phyloP scores from a whole-genome alignment of 305 asterid species.

The Solanum hybrid region DNA sequence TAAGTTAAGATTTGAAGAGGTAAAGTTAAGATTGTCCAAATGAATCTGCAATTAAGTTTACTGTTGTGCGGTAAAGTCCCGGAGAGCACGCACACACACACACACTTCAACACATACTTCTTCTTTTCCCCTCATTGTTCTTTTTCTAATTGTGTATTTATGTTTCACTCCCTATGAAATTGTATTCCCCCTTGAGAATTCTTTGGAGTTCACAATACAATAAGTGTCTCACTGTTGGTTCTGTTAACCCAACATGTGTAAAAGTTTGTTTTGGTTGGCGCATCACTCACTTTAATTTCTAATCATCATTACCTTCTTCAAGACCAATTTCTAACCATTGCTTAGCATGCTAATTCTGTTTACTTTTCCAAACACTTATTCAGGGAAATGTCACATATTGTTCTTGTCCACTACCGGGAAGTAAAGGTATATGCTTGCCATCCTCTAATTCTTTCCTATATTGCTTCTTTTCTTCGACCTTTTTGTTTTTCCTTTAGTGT shows the following conservation, averaged over 20 bases:
- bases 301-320: not conserved
- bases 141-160: not conserved
- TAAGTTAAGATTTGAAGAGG: not conserved
- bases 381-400: conserved; percentile 89
- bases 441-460: not conserved
- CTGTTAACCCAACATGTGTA: not conserved
- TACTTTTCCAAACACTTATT: conserved; percentile 7
- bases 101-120: not conserved
- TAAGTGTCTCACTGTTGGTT: not conserved
- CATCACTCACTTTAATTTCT: not conserved
- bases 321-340: not conserved
- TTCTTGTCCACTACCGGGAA: conserved; percentile 94
- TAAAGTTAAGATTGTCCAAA: not conserved
- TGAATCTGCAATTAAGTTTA: not conserved
- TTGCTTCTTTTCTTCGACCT: not conserved
- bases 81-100: not conserved
- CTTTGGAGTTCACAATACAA: not conserved
- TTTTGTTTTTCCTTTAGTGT: not conserved
- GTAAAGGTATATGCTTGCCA: conserved; percentile 53
- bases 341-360: not conserved
- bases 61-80: not conserved
- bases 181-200: not conserved
- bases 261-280: not conserved
- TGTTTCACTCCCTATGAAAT: not conserved
- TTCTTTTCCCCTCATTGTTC: not conserved